Percentiles rank a stretch among this genome's conserved stretches.
Evolutionary conservation across 2,329 filamentous ascomycete genomes (phyloP).

Genomic region (Botrytis aclada): DNA sequence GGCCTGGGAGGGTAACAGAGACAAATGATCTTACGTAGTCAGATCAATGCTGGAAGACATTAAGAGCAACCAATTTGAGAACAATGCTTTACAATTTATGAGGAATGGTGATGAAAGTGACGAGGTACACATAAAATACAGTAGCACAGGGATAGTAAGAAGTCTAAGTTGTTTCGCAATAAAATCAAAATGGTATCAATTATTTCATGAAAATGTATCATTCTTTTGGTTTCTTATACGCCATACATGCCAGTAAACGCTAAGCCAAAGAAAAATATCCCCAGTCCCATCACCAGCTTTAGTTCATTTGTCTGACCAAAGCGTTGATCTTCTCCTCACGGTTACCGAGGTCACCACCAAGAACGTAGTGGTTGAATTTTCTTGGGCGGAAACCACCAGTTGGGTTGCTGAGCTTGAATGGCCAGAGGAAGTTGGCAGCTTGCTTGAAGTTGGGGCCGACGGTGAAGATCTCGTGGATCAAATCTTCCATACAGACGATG

Average conservation of each 20-base stretch:
- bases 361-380: slow-evolving; percentile 62
- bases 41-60: background rate
- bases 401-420: slow-evolving; percentile 99
- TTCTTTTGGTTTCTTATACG: slow-evolving; percentile 30
- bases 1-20: background rate
- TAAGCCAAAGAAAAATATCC: slow-evolving; percentile 25
- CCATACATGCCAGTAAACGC: slow-evolving; percentile 28
- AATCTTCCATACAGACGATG: slow-evolving; percentile 98
- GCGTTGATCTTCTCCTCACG: slow-evolving; percentile 68
- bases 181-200: slow-evolving; percentile 18
- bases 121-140: background rate
- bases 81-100: background rate
- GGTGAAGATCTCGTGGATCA: slow-evolving; percentile 98
- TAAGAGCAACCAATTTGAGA: background rate
- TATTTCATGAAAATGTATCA: slow-evolving; percentile 16
- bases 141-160: background rate
- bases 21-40: background rate
- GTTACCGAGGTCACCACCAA: slow-evolving; percentile 96
- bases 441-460: slow-evolving; percentile 99
- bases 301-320: slow-evolving; percentile 26
- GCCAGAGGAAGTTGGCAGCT: slow-evolving; percentile 98
- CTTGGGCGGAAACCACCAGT: slow-evolving; percentile 91
- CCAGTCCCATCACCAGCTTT: slow-evolving; percentile 17
- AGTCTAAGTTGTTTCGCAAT: background rate
- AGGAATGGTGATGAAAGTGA: background rate